Evolutionary conservation across 2,329 filamentous ascomycete species (phyloP), one percentile per base, ranked within the genome.

Genomic region (Lachnellula arida): DNA sequence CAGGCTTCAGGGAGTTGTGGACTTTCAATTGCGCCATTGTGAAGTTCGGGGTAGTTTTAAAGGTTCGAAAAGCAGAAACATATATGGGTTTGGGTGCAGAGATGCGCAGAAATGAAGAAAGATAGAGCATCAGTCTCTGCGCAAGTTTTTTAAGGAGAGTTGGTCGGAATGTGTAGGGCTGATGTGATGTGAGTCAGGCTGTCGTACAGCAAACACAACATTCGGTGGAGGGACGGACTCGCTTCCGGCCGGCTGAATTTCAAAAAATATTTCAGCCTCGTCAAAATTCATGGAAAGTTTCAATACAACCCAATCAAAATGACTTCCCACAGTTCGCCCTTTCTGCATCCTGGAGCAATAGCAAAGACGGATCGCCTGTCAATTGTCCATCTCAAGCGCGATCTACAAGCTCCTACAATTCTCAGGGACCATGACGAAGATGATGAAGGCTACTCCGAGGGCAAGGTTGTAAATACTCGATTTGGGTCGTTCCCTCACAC

Each of bases 401-500:
- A 97, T 72, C 87, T 87, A 59, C 84, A 92, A 60, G 79, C 91
- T 40, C 91, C 93, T 7, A 78, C 91, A 25, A 85, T 89, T 59
- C 81, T 92, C 28, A 78, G 81, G 60, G 75, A 81, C 32, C 78
- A 79, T 22, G 78, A 81, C 39, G 84, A 83, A 51, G 79, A 82
- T 43, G 79, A 87, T 60, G 81, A 86, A 67, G 88, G 88, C 57
- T 91, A 91, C 66, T 81, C 82, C 32, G 87, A 91, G 69, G 88
- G 88, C 37, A 86, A 85, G 47, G 87, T 91, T 2, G 84, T 92
- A 53, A 97, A 96, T 74, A 99, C 93, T 1, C 86, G 92, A 46
- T 99, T 96, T 68, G 94, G 94, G 49, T 96, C 92, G 0, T 93
- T 91, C 58, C 89, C 89, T 0, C 89, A 93, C 69, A 87, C 82